Conservation (phyloP, 1,284 basidiomycete species). For the Sporisorium reilianum region DNA sequence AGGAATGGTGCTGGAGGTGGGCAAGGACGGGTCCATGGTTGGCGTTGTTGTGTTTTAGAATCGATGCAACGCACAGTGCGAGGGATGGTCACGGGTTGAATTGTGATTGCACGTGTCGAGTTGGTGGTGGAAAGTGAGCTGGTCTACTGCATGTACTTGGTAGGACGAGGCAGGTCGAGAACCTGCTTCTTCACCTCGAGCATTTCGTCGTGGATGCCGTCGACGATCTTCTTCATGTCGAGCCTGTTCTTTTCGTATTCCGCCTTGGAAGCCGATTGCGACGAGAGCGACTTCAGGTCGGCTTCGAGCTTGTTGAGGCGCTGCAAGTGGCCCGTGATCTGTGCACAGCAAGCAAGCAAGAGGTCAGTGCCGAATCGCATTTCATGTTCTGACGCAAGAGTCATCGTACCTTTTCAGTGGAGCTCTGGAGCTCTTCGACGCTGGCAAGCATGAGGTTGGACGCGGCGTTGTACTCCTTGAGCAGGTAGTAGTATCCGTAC, state of each 20-base stretch:
- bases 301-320: conserved; percentile 52
- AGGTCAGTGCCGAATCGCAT: too few relatives aligned
- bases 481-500: conserved; percentile 84
- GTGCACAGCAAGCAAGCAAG: background rate
- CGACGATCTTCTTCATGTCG: conserved; percentile 51
- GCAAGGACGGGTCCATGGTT: conserved; percentile 40
- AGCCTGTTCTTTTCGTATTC: conserved; percentile 40
- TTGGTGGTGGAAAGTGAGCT: too few relatives aligned
- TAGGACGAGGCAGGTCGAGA: conserved; percentile 46
- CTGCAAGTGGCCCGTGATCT: conserved; percentile 51
- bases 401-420: conserved; percentile 80
- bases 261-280: conserved; percentile 28
- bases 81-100: background rate
- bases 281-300: conserved; percentile 45
- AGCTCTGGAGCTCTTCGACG: conserved; percentile 85
- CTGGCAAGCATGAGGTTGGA: conserved; percentile 84
- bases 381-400: too few relatives aligned
- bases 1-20: conserved; percentile 46
- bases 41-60: conserved; percentile 40
- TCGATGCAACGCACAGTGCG: background rate
- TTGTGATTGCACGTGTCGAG: background rate
- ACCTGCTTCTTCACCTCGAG: conserved; percentile 49
- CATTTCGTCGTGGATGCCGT: conserved; percentile 54
- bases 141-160: conserved; percentile 53
- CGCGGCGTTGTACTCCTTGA: conserved; percentile 89